Evolutionary conservation across 2,329 filamentous ascomycete species (phyloP).

Genomic region (Talaromyces rugulosus): DNA sequence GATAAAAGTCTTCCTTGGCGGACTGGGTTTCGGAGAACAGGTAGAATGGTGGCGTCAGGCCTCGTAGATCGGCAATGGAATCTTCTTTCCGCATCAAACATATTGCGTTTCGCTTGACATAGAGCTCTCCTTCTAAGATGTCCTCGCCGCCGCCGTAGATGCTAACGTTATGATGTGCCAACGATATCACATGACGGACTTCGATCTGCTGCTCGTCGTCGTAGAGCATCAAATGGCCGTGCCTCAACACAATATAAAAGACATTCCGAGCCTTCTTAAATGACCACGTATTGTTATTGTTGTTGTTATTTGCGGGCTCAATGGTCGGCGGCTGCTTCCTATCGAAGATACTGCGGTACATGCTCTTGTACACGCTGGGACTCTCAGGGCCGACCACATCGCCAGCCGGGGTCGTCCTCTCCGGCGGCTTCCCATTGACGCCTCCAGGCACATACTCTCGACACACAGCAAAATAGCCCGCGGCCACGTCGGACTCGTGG

Average conservation of each 20-base stretch:
- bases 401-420: constrained; percentile 75
- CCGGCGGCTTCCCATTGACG: constrained; percentile 87
- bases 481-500: constrained; percentile 71
- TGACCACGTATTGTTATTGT: constrained; percentile 39
- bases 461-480: constrained; percentile 92
- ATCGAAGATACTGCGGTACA: constrained; percentile 96
- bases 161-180: constrained; percentile 76
- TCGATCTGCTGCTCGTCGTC: constrained; percentile 94
- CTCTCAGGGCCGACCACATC: constrained; percentile 67
- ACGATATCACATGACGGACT: constrained; percentile 90
- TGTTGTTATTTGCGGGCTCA: constrained; percentile 49
- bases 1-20: constrained; percentile 98
- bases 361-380: constrained; percentile 93
- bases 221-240: constrained; percentile 95
- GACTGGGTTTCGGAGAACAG: constrained; percentile 94
- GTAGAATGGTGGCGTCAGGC: constrained; percentile 76
- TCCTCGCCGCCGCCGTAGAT: constrained; percentile 75
- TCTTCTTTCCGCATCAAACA: constrained; percentile 66
- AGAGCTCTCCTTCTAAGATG: constrained; percentile 88
- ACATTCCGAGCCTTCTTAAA: constrained; percentile 71
- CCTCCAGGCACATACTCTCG: constrained; percentile 88
- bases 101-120: constrained; percentile 90
- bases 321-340: constrained; percentile 60
- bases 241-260: constrained; percentile 86
- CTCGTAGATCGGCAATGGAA: constrained; percentile 49